These are phyloP conservation scores for Lactifluus pinguis DNA, from an alignment of 768 basidiomycete genomes.

Conservation along the genomic window DNA sequence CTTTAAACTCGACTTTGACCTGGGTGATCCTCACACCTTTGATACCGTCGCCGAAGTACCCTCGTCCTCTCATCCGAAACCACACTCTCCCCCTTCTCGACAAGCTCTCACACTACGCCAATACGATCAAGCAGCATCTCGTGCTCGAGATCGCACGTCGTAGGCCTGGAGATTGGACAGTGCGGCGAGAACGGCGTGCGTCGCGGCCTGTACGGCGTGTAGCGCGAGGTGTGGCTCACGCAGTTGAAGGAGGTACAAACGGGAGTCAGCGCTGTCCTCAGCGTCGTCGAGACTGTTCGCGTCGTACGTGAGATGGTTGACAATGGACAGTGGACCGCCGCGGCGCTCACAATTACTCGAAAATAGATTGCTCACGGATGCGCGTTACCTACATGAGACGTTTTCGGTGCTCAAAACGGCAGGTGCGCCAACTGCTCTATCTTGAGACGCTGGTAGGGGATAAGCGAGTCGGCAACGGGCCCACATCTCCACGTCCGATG, in stretches of 20 bases:
- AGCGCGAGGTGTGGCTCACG: conserved; percentile 49
- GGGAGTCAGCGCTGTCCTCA: conserved; percentile 53
- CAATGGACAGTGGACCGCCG: conserved; percentile 83
- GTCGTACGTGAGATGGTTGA: conserved; percentile 66
- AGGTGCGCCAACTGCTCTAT: too few relatives aligned
- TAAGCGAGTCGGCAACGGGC: too few relatives aligned
- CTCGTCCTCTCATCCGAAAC: conserved; percentile 9
- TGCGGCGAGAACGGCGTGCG: conserved; percentile 62
- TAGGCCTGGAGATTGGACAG: too few relatives aligned
- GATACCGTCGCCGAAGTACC: conserved; percentile 54
- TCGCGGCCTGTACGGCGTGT: conserved; percentile 69
- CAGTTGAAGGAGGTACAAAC: conserved; percentile 53
- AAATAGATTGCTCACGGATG: too few relatives aligned
- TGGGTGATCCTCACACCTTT: conserved; percentile 74
- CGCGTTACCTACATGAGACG: too few relatives aligned
- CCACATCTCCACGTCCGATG: too few relatives aligned
- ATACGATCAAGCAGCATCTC: conserved; percentile 91
- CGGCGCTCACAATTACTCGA: too few relatives aligned
- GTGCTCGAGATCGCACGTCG: conserved; percentile 83
- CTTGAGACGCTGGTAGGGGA: too few relatives aligned
- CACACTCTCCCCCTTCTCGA: conserved; percentile 73
- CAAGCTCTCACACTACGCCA: conserved; percentile 84
- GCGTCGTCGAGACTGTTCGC: conserved; percentile 69
- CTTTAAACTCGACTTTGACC: conserved; percentile 69
- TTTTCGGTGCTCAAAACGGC: too few relatives aligned